These are phyloP conservation scores for Cladosporium sp. DNA, from an alignment of 2,329 filamentous ascomycete genomes.

Conservation along the genomic window DNA sequence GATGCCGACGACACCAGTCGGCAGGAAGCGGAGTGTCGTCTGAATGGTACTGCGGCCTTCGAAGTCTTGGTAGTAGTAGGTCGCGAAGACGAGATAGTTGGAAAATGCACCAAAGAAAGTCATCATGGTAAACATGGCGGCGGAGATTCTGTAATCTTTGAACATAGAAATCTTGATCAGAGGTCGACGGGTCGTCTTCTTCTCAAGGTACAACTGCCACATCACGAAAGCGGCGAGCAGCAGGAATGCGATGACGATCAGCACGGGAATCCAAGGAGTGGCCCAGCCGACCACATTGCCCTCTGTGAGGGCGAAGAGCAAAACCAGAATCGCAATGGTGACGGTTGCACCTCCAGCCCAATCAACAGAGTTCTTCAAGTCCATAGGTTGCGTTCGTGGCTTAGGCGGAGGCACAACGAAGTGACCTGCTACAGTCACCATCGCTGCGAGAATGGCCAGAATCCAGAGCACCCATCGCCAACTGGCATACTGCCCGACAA, in stretches of 20 bases:
- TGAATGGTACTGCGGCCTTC: conserved; percentile 59
- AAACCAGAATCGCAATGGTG: conserved; percentile 57
- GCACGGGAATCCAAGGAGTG: conserved; percentile 56
- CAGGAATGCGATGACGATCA: conserved; percentile 56
- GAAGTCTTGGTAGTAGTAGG: conserved; percentile 66
- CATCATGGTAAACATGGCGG: conserved; percentile 61
- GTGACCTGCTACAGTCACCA: conserved; percentile 54
- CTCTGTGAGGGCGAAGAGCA: conserved; percentile 65
- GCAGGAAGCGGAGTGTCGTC: conserved; percentile 65
- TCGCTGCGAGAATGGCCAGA: conserved; percentile 55
- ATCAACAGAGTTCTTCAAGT: conserved; percentile 52
- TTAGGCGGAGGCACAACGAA: conserved; percentile 57
- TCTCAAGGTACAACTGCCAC: conserved; percentile 61
- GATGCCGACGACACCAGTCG: conserved; percentile 58
- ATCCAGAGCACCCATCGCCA: conserved; percentile 69
- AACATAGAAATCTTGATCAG: conserved; percentile 67
- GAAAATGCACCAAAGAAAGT: conserved; percentile 67
- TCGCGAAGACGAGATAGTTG: conserved; percentile 63
- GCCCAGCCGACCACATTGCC: conserved; percentile 67
- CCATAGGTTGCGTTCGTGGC: conserved; percentile 9
- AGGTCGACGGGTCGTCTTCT: conserved; percentile 46
- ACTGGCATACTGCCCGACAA: conserved; percentile 58
- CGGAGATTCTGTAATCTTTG: conserved; percentile 54
- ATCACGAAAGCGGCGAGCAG: conserved; percentile 54
- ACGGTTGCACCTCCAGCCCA: conserved; percentile 64